Evolutionary conservation across 2,329 filamentous ascomycete species (phyloP).

Genomic region (Hypocrella siamensis): DNA sequence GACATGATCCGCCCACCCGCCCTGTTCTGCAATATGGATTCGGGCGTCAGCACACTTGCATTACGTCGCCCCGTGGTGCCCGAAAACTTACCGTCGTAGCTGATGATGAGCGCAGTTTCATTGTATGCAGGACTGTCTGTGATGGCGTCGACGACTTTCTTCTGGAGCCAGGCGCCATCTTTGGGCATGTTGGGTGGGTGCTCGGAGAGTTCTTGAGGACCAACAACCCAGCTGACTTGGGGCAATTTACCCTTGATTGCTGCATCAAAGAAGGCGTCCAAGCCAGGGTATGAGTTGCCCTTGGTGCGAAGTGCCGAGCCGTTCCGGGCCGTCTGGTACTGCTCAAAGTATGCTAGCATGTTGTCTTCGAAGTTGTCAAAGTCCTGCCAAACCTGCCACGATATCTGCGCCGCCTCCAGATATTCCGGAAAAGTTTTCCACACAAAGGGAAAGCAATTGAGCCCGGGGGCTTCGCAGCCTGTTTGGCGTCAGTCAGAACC

Average conservation of each 20-base stretch:
- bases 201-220: conserved; percentile 28
- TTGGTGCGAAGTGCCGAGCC: conserved; percentile 5
- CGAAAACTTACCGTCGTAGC: conserved; percentile 29
- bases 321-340: conserved; percentile 6
- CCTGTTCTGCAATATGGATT: conserved; percentile 22
- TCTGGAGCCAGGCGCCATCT: conserved; percentile 39
- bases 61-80: no score
- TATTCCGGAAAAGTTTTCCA: conserved; percentile 35
- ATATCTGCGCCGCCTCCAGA: conserved; percentile 28
- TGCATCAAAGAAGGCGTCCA: conserved; percentile 30
- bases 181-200: conserved; percentile 34
- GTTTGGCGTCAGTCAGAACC: no score
- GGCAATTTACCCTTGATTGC: conserved; percentile 33
- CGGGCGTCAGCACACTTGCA: neutral
- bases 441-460: conserved; percentile 34
- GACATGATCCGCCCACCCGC: conserved; percentile 37
- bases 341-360: conserved; percentile 26
- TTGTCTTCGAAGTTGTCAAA: conserved; percentile 36
- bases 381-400: conserved; percentile 34
- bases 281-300: conserved; percentile 24
- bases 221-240: conserved; percentile 33
- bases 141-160: conserved; percentile 33
- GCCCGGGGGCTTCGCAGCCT: conserved; percentile 22
- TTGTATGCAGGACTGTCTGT: conserved; percentile 30
- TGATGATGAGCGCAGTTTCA: conserved; percentile 32